These are phyloP conservation scores for Colletotrichum falcatum DNA, from an alignment of 2,329 filamentous ascomycete species.

Conservation along the genomic window DNA sequence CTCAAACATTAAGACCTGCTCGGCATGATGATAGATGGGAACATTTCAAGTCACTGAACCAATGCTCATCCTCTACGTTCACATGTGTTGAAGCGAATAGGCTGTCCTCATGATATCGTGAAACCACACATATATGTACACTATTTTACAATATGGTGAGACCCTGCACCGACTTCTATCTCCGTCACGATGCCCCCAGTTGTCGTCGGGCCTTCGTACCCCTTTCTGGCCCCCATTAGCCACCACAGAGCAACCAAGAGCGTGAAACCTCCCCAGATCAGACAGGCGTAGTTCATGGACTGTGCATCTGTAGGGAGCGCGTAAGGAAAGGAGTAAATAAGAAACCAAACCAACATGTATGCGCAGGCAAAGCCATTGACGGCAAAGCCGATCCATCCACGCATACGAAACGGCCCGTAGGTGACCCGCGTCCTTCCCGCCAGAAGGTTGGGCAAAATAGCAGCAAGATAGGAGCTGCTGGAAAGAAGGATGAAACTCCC, in stretches of 20 bases:
- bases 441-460: constrained; percentile 69
- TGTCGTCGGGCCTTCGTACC: constrained; percentile 42
- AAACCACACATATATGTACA: background rate
- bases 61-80: background rate
- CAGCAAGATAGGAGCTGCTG: constrained; percentile 69
- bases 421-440: constrained; percentile 51
- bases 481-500: constrained; percentile 58
- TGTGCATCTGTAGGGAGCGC: constrained; percentile 56
- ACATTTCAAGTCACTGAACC: background rate
- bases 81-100: background rate
- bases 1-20: background rate
- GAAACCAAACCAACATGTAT: constrained; percentile 71
- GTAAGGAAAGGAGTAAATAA: constrained; percentile 73
- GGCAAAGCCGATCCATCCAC: constrained; percentile 57
- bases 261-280: constrained; percentile 59
- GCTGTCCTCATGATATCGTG: fast-evolving
- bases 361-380: constrained; percentile 64
- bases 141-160: background rate
- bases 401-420: constrained; percentile 71
- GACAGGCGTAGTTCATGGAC: constrained; percentile 65
- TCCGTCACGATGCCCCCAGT: constrained; percentile 32
- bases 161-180: background rate
- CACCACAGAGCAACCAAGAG: constrained; percentile 56
- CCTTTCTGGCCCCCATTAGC: constrained; percentile 48
- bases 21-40: no score